A percentile compares a stretch with the other conserved stretches of the same genome.
phyloP scores from a whole-genome alignment of 2,329 filamentous ascomycete genomes.

The Calcarisporium arbuscula region DNA sequence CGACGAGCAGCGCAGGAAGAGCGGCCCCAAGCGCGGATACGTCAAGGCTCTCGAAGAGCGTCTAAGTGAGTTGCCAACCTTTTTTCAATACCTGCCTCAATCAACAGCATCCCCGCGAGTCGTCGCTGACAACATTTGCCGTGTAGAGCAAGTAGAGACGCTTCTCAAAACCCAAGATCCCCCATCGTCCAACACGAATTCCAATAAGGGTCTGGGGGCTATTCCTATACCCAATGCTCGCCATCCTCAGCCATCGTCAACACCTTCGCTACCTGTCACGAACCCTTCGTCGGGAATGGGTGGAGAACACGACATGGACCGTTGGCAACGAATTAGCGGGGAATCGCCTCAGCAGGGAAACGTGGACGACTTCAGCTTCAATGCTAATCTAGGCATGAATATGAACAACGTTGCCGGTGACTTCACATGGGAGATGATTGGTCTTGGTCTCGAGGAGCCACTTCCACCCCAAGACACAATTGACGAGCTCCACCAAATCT shows the following conservation, averaged over 20 bases:
- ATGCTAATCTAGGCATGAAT: slow-evolving; percentile 39
- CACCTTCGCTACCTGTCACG: slow-evolving; percentile 24
- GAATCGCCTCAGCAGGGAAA: slow-evolving; percentile 44
- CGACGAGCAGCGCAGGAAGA: slow-evolving; percentile 89
- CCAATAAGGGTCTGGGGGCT: slow-evolving; percentile 25
- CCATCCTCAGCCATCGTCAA: slow-evolving; percentile 24
- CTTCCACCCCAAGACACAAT: slow-evolving; percentile 56
- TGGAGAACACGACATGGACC: slow-evolving; percentile 43
- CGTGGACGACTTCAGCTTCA: slow-evolving; percentile 55
- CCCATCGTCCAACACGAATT: slow-evolving; percentile 13
- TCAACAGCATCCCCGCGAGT: not conserved
- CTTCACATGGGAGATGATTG: slow-evolving; percentile 75
- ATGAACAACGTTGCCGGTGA: slow-evolving; percentile 46
- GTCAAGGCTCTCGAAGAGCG: slow-evolving; percentile 91
- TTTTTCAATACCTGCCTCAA: not conserved
- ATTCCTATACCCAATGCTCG: slow-evolving; percentile 16
- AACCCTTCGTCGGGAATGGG: slow-evolving; percentile 42
- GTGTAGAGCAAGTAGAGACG: slow-evolving; percentile 85
- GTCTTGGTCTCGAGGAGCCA: slow-evolving; percentile 53
- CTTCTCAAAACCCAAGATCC: slow-evolving; percentile 70
- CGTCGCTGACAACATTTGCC: not conserved
- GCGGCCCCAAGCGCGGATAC: slow-evolving; percentile 88
- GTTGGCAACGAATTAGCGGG: slow-evolving; percentile 49
- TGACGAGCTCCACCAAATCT: slow-evolving; percentile 83
- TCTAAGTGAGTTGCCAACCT: slow-evolving; percentile 57